Percentiles rank a stretch among this genome's conserved stretches.
Evolutionary conservation across 345 rosid species (phyloP).

Genomic region (Rhodamnia argentea): DNA sequence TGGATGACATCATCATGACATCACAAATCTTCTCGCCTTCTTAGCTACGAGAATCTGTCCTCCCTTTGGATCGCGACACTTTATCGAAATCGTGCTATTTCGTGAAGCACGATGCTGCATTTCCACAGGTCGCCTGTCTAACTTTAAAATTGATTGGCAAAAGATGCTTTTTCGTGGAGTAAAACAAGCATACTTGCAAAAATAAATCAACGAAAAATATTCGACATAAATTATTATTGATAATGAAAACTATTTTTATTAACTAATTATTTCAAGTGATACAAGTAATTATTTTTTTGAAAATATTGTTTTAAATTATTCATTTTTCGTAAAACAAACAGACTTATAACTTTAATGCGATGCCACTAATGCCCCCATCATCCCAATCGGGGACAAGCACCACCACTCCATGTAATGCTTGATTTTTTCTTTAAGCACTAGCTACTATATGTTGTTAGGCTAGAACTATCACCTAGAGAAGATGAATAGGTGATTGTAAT

Average conservation of each 20-base stretch:
- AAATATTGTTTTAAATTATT: too few species aligned
- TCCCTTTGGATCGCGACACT: background rate
- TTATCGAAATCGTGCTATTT: background rate
- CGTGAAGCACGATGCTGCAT: background rate
- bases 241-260: too few species aligned
- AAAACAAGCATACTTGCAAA: background rate
- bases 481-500: too few species aligned
- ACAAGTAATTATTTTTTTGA: too few species aligned
- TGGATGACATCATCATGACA: background rate
- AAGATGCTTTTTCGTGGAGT: background rate
- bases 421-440: background rate
- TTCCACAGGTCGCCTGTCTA: background rate
- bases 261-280: too few species aligned
- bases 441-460: too few species aligned
- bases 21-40: background rate
- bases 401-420: background rate
- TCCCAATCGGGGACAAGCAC: background rate
- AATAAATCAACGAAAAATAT: too few species aligned
- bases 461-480: too few species aligned
- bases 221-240: too few species aligned
- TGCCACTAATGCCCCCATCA: too few species aligned
- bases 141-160: background rate
- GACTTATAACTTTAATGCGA: too few species aligned
- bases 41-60: background rate
- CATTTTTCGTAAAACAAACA: too few species aligned